Evolutionary conservation across 768 basidiomycete genomes (phyloP).

Genomic region (Leccinum variicolor): DNA sequence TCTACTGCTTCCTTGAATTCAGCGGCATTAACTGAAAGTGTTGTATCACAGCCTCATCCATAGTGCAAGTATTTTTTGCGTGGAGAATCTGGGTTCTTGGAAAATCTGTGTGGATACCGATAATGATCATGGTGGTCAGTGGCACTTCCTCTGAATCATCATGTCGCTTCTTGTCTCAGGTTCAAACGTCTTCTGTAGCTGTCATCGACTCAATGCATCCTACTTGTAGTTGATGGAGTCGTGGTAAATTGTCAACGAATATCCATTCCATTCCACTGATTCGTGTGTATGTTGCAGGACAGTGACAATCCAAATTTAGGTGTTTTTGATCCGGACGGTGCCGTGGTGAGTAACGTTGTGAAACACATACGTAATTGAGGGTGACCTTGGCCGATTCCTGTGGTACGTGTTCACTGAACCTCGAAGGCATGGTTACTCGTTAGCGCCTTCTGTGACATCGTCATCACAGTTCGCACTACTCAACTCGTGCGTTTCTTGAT

Average conservation of each 20-base stretch:
- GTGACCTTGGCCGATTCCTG: not conserved
- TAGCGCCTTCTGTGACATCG: conserved; percentile 8
- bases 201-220: conserved; percentile 1
- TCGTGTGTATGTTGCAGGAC: not conserved
- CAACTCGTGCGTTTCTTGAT: conserved; percentile 5
- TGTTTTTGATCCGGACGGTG: conserved; percentile 5
- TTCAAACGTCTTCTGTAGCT: not conserved
- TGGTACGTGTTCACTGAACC: not conserved
- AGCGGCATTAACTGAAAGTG: not conserved
- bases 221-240: conserved; percentile 1
- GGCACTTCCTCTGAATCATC: not conserved
- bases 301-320: not conserved
- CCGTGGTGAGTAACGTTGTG: conserved; percentile 1
- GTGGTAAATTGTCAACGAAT: not conserved
- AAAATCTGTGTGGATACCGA: conserved; percentile 1
- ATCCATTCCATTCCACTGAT: not conserved
- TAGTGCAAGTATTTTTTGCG: conserved; percentile 7
- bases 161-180: not conserved
- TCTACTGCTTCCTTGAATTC: not conserved
- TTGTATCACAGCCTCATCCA: conserved; percentile 1
- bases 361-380: not conserved
- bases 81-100: conserved; percentile 10
- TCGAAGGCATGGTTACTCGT: conserved; percentile 11
- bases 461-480: conserved; percentile 8
- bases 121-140: conserved; percentile 1